These are phyloP conservation scores for Curvularia sp. DNA, from an alignment of 2,329 filamentous ascomycete species.

Conservation along the genomic window DNA sequence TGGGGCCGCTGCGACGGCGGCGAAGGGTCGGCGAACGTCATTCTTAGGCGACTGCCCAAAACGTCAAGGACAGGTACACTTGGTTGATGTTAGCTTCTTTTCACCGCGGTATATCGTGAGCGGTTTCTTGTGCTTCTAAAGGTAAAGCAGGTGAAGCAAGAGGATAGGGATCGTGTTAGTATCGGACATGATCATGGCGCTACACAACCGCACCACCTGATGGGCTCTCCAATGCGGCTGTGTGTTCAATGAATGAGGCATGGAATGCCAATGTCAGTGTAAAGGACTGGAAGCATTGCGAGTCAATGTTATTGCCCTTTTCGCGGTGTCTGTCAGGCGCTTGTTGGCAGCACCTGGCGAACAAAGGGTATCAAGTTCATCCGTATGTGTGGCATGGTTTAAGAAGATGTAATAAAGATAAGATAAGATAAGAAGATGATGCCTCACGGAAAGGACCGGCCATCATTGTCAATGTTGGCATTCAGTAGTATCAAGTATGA, in stretches of 20 bases:
- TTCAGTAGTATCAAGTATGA: neutral
- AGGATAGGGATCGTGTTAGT: neutral
- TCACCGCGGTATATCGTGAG: neutral
- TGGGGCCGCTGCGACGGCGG: slow-evolving; percentile 13
- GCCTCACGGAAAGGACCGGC: neutral
- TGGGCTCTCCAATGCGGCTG: neutral
- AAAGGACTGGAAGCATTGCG: too few species aligned
- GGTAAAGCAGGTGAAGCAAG: neutral
- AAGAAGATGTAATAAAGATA: neutral
- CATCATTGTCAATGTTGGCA: neutral
- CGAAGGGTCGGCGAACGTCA: slow-evolving; percentile 11
- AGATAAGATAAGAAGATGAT: neutral
- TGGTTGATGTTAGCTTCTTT: neutral
- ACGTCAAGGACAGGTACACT: neutral
- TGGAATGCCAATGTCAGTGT: too few species aligned
- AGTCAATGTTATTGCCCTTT: neutral
- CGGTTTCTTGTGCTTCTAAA: too few species aligned
- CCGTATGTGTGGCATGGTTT: neutral
- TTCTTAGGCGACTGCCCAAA: neutral
- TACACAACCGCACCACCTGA: neutral
- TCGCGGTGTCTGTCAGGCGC: neutral
- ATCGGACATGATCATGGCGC: neutral
- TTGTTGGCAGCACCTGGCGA: neutral
- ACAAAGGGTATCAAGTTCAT: neutral
- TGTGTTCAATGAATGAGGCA: neutral